Base-by-base conservation (phyloP, 371 early-diverging fungal genomes). In the Syncephalastrum monosporum region DNA sequence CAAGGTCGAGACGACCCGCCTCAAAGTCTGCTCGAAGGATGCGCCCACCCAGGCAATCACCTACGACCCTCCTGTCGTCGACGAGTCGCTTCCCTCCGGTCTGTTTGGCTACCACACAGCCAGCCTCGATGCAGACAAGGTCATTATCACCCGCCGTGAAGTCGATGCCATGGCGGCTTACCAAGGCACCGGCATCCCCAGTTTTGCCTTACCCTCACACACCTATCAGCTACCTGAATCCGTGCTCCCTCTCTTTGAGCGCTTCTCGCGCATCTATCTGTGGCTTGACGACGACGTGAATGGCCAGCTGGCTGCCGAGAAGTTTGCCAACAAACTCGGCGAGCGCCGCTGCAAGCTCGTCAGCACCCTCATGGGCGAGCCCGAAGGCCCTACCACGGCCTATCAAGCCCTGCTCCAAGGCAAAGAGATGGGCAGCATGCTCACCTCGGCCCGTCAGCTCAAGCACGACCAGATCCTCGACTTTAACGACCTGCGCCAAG, bases 281-380 rank as follows among this genome's bases (percentile, higher is more conserved):
- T 89, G 90, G 90, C 56, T 89, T n/a, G 85, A 88, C 67, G 86
- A 86, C 60, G 84, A 83, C 65, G 75, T 83, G 23, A 77, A 82
- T 47, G 89, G 89, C 42, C 77, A 82, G 15, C 69, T 81, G 17
- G 82, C 84, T 3, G 81, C 87, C 2, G 77, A 79, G 46, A 70
- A 76, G 53, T 79, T 89, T 44, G 78, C 84, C 4, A 73, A 80
- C 47, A 89, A 86, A 56, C 63, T 89, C 21, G 90, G 90, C 4
- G 75, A 84, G 25, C 74, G 80, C 17, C 72, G 84, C 24, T 84
- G 85, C 55, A 58, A 76, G 47, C 47, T 88, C 23, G 77, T 89
- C 16, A 71, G 64, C 47, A 80, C 79, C 6, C 54, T 62, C 48
- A 43, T 33, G 19, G 76, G 75, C 1, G 57, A 67, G 6, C 57